Conservation (phyloP, 441 rosid genomes). For the Gossypium laxum region DNA sequence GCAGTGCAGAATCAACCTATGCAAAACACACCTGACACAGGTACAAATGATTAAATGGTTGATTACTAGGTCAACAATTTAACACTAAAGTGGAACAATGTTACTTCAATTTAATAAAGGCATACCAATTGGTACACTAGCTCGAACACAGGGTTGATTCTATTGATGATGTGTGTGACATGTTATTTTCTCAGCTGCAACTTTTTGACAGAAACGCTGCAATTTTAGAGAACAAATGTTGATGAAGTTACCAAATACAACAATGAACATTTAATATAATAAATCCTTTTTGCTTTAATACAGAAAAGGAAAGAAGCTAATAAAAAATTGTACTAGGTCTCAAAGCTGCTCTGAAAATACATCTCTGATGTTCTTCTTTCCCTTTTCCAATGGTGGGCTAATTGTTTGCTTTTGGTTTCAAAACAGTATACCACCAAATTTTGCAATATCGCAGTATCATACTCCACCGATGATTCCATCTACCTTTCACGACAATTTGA, state of each 20-base stretch:
- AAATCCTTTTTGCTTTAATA: not conserved
- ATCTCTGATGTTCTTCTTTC: not conserved
- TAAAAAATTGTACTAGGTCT: not conserved
- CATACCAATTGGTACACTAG: too few species aligned
- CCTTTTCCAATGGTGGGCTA: not conserved
- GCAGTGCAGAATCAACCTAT: too few species aligned
- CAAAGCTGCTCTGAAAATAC: not conserved
- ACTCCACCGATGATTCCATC: not conserved
- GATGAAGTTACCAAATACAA: too few species aligned
- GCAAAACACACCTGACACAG: too few species aligned
- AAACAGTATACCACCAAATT: not conserved
- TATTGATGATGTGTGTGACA: too few species aligned
- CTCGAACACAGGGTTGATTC: too few species aligned
- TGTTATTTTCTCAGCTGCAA: too few species aligned
- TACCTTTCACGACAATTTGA: constrained; percentile 12
- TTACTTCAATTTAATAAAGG: too few species aligned
- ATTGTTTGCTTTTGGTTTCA: not conserved
- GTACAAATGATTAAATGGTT: too few species aligned
- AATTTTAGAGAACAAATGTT: too few species aligned
- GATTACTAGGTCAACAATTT: not conserved
- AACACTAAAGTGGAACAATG: not conserved
- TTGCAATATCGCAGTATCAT: not conserved
- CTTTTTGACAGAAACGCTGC: too few species aligned
- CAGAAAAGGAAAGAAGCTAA: not conserved
- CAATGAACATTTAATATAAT: too few species aligned